Evolutionary conservation across 2,329 filamentous ascomycete species (phyloP).

Genomic region (Davidsoniella australis): DNA sequence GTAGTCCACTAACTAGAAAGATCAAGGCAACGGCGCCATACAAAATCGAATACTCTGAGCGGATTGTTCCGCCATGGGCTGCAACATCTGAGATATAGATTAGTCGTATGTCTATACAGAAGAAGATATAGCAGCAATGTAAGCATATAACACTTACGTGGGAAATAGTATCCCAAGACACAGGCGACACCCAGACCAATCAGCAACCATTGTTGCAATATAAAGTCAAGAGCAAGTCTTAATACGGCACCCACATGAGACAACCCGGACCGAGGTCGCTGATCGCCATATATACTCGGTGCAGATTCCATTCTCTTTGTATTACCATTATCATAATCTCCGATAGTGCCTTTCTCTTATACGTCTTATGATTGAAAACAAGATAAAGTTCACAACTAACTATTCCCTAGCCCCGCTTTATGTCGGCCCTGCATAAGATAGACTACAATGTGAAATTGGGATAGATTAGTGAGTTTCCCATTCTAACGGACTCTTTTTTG

Average conservation of each 20-base stretch:
- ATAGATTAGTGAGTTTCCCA: too few relatives aligned
- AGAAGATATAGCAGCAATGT: not conserved
- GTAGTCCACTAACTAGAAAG: conserved; percentile 55
- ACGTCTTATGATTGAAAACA: too few relatives aligned
- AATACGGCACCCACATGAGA: not conserved
- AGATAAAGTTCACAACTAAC: too few relatives aligned
- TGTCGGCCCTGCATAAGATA: too few relatives aligned
- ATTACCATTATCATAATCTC: too few relatives aligned
- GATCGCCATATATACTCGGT: too few relatives aligned
- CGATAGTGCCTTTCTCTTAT: too few relatives aligned
- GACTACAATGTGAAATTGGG: too few relatives aligned
- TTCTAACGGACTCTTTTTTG: too few relatives aligned
- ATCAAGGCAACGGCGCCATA: conserved; percentile 54
- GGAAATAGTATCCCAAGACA: conserved; percentile 29
- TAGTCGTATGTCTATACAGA: conserved; percentile 6
- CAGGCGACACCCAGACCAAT: conserved; percentile 39
- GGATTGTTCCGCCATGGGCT: conserved; percentile 30
- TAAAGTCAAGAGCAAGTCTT: not conserved
- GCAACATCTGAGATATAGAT: conserved; percentile 26
- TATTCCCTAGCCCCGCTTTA: too few relatives aligned
- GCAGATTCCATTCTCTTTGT: too few relatives aligned
- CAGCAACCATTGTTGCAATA: conserved; percentile 46
- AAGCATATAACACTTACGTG: conserved; percentile 20
- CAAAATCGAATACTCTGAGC: conserved; percentile 41
- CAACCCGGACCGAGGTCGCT: too few relatives aligned